Base-by-base conservation (phyloP, 768 basidiomycete species). In the Lactarius pseudohatsudake region DNA sequence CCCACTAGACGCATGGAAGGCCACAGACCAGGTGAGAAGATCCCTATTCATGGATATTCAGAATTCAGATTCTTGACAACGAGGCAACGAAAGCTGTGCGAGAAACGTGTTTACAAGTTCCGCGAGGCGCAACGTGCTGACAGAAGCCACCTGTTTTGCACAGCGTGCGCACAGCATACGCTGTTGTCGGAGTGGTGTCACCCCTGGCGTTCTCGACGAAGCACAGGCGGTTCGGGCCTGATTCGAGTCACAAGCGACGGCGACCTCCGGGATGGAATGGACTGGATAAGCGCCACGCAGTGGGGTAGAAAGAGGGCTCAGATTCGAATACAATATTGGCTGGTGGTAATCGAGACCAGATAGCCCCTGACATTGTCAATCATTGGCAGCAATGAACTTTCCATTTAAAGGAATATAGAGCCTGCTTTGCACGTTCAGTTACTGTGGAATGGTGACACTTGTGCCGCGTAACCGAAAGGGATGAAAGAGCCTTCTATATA, bases 401-500 rank as follows among this genome's bases (percentile, higher is more conserved):
- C 58, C 36, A 64, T 41, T 59, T 47, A 43, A 22, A 41, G 62
- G 57, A 53, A 15, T 34, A 22, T 55, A 28, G 50, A 38, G 54
- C 28, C 55, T 16, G 16, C 50, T 20, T 53, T 65, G 58, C 36
- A 38, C 34, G 34, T 38, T 38, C 36, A 41, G 53, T 41, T 59
- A 53, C 36, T 38, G 36, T 38, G 36, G 26, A 53, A 26, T 55
- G 57, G 20, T 58, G 36, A 50, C 22, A 54, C 10, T 30, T n/a
- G 43, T 55, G 18, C 55, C 7, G n/a, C 8, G 32, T 22, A 53
- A 43, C 62, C 54, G 53, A 64, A 67, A 36, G 58, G 58, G 66
- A 67, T 67, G 66, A 67, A 67, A 67, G 62, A 57, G 41, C 22
- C 28, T 45, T 64, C 66, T 67, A 64, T 55, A 67, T 67, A 64